Conservation (phyloP, 2,329 filamentous ascomycete species). For the Tolypocladium tropicale region DNA sequence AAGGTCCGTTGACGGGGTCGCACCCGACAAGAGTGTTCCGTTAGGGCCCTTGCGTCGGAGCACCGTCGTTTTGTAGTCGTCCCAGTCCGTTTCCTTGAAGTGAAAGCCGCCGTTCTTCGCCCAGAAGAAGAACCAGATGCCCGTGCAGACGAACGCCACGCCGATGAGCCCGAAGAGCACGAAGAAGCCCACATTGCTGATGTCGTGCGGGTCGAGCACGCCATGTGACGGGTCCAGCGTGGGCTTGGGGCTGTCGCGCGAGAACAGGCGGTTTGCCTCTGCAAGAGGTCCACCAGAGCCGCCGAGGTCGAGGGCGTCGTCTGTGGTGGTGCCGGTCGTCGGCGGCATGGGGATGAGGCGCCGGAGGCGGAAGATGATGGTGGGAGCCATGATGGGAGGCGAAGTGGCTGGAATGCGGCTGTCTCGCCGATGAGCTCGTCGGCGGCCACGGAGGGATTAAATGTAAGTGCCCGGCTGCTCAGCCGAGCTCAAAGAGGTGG, state of each 20-base stretch:
- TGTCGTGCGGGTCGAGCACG: slow-evolving; percentile 41
- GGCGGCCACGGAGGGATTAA: neutral
- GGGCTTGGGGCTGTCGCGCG: slow-evolving; percentile 19
- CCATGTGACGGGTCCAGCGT: slow-evolving; percentile 33
- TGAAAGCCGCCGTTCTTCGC: slow-evolving; percentile 91
- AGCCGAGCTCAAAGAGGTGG: slow-evolving; percentile 11
- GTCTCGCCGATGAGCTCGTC: slow-evolving; percentile 3
- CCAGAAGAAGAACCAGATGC: slow-evolving; percentile 99
- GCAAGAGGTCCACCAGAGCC: slow-evolving; percentile 29
- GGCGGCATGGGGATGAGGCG: slow-evolving; percentile 15
- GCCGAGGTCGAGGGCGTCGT: slow-evolving; percentile 14
- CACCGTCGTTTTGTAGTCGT: slow-evolving; percentile 96
- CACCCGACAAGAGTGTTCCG: slow-evolving; percentile 73
- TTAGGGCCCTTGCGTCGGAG: slow-evolving; percentile 81
- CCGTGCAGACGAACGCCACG: slow-evolving; percentile 59
- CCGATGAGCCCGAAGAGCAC: slow-evolving; percentile 79
- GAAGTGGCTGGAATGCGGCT: slow-evolving; percentile 9
- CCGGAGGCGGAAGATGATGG: slow-evolving; percentile 21
- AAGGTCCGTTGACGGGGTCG: slow-evolving; percentile 70
- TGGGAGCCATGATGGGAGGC: slow-evolving; percentile 28
- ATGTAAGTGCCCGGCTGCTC: slow-evolving; percentile 10
- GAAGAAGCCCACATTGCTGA: slow-evolving; percentile 65
- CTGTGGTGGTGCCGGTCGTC: slow-evolving; percentile 4
- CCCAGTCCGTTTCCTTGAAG: slow-evolving; percentile 82
- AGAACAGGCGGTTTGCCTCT: slow-evolving; percentile 28